Conservation (phyloP, 2,329 filamentous ascomycete genomes). For the Sphaerulina populicola region DNA sequence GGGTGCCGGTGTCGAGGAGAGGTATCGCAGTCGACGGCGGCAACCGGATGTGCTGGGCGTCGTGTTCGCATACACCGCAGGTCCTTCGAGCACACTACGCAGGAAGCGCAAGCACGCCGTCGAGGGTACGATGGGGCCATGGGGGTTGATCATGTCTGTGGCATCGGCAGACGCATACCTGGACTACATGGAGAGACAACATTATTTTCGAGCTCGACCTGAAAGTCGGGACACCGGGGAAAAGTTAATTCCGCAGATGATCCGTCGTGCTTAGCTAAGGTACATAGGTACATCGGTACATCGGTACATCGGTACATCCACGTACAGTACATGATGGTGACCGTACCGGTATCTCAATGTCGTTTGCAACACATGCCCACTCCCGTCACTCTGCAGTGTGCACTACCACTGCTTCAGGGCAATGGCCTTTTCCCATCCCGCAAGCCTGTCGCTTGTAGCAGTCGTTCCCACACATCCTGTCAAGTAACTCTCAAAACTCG, state of each 20-base stretch:
- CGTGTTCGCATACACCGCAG: slow-evolving; percentile 21
- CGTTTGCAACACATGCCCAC: too few relatives aligned
- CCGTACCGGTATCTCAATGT: too few relatives aligned
- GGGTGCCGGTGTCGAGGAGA: neutral
- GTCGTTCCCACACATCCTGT: slow-evolving; percentile 47
- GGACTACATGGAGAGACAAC: too few relatives aligned
- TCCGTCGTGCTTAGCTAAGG: too few relatives aligned
- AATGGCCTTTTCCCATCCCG: slow-evolving; percentile 45
- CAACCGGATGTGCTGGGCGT: slow-evolving; percentile 17
- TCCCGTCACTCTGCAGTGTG: too few relatives aligned
- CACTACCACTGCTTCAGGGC: slow-evolving; percentile 24
- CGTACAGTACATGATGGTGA: too few relatives aligned
- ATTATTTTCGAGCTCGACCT: too few relatives aligned
- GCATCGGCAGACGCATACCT: neutral
- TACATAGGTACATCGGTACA: too few relatives aligned
- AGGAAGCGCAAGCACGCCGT: slow-evolving; percentile 61
- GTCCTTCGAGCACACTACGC: slow-evolving; percentile 57
- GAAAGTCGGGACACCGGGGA: too few relatives aligned
- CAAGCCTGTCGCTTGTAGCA: slow-evolving; percentile 39
- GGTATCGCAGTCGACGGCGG: slow-evolving; percentile 4
- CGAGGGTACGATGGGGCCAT: slow-evolving; percentile 41
- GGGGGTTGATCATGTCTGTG: slow-evolving; percentile 22
- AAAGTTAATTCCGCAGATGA: too few relatives aligned
- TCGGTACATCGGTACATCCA: too few relatives aligned
- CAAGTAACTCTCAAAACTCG: slow-evolving; percentile 49